Evolutionary conservation across 1,284 basidiomycete species (phyloP), one percentile per base, ranked within the genome.

Genomic region (Stereum hirsutum): DNA sequence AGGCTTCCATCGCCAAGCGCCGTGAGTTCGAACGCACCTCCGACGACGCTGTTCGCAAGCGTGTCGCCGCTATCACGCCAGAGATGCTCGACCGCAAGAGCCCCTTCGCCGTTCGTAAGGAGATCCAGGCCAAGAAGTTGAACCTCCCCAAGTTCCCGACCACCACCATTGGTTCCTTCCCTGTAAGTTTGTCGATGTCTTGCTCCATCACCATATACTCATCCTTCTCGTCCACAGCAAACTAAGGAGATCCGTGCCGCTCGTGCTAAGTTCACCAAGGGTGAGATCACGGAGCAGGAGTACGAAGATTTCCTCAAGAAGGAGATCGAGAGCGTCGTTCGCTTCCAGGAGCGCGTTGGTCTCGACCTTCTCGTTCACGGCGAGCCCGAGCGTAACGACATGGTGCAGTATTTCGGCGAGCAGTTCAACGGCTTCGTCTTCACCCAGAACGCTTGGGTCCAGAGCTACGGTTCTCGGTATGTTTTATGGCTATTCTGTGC

Each of bases 361-460:
- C 83, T 99, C 54, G 96, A 99, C 70, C 81, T 99, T 50, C 80
- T 99, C 57, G 96, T 99, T 54, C 96, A 99, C 71, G 96, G 96
- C 61, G 96, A 99, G 72, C 89, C 96, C 46, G 94, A 98, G 75
- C 85, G 94, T 60, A 97, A 97, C 68, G 94, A 98, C 78, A 97
- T 97, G 94, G 91, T 97, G 49, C 92, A 97, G 72, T 99, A 99
- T 85, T 99, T 99, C 58, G 96, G 96, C 60, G 96, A 99, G 72
- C 89, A 85, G 60, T 76, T 99, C 56, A 75, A 82, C 50, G 96
- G 96, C 55, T 98, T 99, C 63, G 91, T 89, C 67, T 97, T 96
- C 70, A 97, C 93, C 48, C 91, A 98, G 72, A 94, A 97, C 58
- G 96, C 81, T 46, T 99, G 96, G 96, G 96, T 99, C 31, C 96